Conservation (phyloP, 306 rosid species). For the Prunus salicina region DNA sequence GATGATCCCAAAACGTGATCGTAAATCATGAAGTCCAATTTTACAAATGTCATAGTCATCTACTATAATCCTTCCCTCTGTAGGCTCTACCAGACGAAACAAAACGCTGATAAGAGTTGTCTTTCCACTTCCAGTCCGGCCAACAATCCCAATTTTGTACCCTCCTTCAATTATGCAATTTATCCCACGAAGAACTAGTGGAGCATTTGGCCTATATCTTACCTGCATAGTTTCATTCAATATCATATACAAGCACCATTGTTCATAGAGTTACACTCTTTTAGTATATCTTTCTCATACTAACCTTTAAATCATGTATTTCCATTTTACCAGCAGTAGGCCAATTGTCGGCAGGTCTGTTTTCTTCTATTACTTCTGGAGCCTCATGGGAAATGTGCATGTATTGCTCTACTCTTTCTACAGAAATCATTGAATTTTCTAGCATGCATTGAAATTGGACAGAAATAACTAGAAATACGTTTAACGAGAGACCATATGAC, state of each 20-base stretch:
- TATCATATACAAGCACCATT: neutral
- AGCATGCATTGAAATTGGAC: slow-evolving; percentile 27
- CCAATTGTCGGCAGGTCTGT: slow-evolving; percentile 23
- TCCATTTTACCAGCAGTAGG: slow-evolving; percentile 27
- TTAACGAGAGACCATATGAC: slow-evolving; percentile 30
- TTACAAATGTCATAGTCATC: slow-evolving; percentile 29
- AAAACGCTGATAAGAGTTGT: slow-evolving; percentile 31
- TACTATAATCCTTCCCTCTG: slow-evolving; percentile 24
- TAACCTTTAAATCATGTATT: slow-evolving; percentile 24
- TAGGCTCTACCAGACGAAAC: slow-evolving; percentile 36
- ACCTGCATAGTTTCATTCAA: slow-evolving; percentile 17
- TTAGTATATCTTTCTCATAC: neutral
- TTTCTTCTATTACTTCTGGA: slow-evolving; percentile 8
- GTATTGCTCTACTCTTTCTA: slow-evolving; percentile 37
- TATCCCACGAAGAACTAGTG: slow-evolving; percentile 32
- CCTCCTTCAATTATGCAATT: slow-evolving; percentile 33
- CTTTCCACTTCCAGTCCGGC: slow-evolving; percentile 41
- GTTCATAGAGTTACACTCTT: neutral
- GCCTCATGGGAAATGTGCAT: slow-evolving; percentile 37
- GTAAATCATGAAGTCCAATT: slow-evolving; percentile 33
- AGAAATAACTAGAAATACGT: slow-evolving; percentile 5
- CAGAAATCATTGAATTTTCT: slow-evolving; percentile 25
- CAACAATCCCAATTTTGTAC: slow-evolving; percentile 31
- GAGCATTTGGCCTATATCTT: slow-evolving; percentile 29
- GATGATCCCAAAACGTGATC: slow-evolving; percentile 31